Conservation (phyloP, 2,329 filamentous ascomycete genomes). For the Calonectria pseudoreteaudii region DNA sequence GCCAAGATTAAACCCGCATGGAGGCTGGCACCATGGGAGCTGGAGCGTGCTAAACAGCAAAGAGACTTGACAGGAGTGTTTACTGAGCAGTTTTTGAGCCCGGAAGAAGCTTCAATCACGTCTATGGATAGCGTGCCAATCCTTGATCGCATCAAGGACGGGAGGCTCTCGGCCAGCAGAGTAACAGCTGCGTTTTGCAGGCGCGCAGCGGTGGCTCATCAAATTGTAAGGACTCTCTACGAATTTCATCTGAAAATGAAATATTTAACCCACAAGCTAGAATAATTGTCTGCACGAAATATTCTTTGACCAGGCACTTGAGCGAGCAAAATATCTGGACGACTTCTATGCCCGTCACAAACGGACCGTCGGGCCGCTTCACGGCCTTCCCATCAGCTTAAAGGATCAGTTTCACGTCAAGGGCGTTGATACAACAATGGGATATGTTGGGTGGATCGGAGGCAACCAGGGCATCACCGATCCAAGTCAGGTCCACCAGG, state of each 20-base stretch:
- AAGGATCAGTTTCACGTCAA: slow-evolving; percentile 74
- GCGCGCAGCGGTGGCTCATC: slow-evolving; percentile 63
- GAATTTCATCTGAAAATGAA: too few relatives aligned
- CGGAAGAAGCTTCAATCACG: neutral
- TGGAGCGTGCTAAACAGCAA: slow-evolving; percentile 22
- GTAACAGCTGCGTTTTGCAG: slow-evolving; percentile 66
- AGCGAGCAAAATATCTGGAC: slow-evolving; percentile 26
- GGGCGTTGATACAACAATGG: slow-evolving; percentile 60
- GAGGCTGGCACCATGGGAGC: slow-evolving; percentile 29
- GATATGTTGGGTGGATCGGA: slow-evolving; percentile 46
- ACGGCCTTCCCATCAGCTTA: slow-evolving; percentile 39
- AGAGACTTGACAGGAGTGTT: slow-evolving; percentile 33
- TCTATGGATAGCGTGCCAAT: slow-evolving; percentile 13
- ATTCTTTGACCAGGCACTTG: slow-evolving; percentile 33
- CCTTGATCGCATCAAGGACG: neutral
- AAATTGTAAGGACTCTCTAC: slow-evolving; percentile 54
- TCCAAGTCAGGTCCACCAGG: neutral
- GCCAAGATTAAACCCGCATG: slow-evolving; percentile 35
- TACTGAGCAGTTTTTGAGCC: slow-evolving; percentile 34
- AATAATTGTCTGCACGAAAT: slow-evolving; percentile 36
- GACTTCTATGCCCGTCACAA: slow-evolving; percentile 21
- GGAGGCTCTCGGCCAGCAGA: neutral
- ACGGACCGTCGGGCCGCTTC: slow-evolving; percentile 31
- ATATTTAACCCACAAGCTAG: neutral
- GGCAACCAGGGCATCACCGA: slow-evolving; percentile 22